Percentiles rank a stretch among this genome's conserved stretches.
Conservation (phyloP, 2,329 filamentous ascomycete species). For the Apiospora sp. region DNA sequence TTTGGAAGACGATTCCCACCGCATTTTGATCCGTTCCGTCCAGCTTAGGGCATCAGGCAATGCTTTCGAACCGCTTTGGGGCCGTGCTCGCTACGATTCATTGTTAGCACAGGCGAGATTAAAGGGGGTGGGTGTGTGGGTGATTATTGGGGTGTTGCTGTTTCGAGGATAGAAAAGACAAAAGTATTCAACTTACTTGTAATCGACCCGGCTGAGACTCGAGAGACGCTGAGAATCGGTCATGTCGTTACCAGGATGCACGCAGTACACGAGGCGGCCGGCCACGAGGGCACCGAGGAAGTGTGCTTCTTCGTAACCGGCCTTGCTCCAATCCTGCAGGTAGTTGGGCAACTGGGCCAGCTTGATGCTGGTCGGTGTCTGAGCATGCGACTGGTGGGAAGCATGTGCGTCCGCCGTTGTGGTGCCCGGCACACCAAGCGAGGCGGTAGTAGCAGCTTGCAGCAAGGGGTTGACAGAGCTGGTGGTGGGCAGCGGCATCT, state of each 20-base stretch:
- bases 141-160: neutral
- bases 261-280: conserved; percentile 67
- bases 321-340: conserved; percentile 89
- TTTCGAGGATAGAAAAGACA: neutral
- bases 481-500: conserved; percentile 52
- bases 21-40: neutral
- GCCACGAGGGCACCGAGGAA: conserved; percentile 91
- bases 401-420: conserved; percentile 52
- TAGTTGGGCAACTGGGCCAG: conserved; percentile 81
- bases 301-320: conserved; percentile 78
- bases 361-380: conserved; percentile 87
- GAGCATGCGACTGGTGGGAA: conserved; percentile 64
- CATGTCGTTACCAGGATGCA: conserved; percentile 63
- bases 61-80: conserved; percentile 62
- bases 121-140: neutral
- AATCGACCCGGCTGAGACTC: conserved; percentile 66
- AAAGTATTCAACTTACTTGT: conserved; percentile 58
- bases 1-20: neutral
- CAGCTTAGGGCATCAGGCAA: conserved; percentile 52
- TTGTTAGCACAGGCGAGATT: conserved; percentile 28
- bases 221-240: conserved; percentile 62
- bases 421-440: conserved; percentile 51
- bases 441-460: conserved; percentile 85
- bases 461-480: conserved; percentile 84
- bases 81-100: conserved; percentile 56